Base-by-base conservation (phyloP, 768 basidiomycete genomes). In the Boletellus ananas region DNA sequence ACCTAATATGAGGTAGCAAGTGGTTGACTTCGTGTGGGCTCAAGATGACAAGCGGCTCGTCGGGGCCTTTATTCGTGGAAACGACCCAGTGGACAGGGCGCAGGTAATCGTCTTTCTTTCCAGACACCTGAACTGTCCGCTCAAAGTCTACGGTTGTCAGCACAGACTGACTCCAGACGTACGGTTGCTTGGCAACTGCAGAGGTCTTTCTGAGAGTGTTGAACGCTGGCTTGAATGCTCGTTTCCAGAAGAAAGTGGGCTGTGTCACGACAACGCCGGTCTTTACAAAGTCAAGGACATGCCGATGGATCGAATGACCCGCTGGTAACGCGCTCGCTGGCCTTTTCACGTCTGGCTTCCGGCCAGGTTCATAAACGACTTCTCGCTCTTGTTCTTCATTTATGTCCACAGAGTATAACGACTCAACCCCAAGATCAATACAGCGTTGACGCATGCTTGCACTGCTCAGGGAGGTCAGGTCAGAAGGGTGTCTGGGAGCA, bases 31-130 rank as follows among this genome's bases (percentile, higher is more conserved):
- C 75, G 38, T 57, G 55, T 1, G 70, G 70, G 58, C 77, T 79
- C 52, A 75, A 42, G 12, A 72, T 50, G 18, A 79, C 63, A 6
- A 75, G 54, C 3, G 44, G 31, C 1, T 37, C 70, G 43, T 16
- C 50, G 51, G 41, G 61, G 62, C 47, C 71, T 64, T 11, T 38
- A 42, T 39, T 72, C 57, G 51, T 70, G 50, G 51, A 70, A 31
- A 76, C 31, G 38, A 79, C 64, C 77, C 77, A 79, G 18, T 72
- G 65, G 33, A 76, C 72, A 0, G 74, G 67, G 6, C 67, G 66
- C 12, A 70, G 62, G 21, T 72, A 67, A 35, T 71, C 69, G 18
- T 70, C 68, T 12, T 42, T 35, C 13, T 58, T 62, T 33, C 55
- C 39, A 4, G 33, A 10, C 2, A 17, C 18, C 9, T 8, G 4